phyloP scores from a whole-genome alignment of 2,329 filamentous ascomycete genomes.

The Exserohilum turcica region DNA sequence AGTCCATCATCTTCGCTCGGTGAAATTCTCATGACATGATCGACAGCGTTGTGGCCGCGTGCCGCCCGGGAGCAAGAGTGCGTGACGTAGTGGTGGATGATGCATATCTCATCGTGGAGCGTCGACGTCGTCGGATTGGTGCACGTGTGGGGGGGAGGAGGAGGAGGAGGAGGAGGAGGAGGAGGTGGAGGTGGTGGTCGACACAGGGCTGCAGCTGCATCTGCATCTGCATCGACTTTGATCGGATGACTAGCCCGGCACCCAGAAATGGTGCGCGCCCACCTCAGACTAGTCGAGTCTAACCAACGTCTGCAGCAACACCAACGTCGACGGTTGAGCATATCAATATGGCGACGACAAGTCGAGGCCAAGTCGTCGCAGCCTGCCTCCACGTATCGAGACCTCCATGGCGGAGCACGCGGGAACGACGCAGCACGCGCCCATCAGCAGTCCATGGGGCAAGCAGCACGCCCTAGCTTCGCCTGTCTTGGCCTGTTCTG shows the following conservation, averaged over 20 bases:
- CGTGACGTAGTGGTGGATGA: conserved; percentile 9
- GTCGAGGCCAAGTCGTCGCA: not conserved
- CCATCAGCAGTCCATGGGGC: not conserved
- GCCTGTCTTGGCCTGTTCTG: no score
- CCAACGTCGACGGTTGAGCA: no score
- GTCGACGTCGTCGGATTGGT: no score
- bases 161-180: no score
- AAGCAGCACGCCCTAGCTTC: conserved; percentile 7
- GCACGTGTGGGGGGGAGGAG: no score
- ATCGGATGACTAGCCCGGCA: conserved; percentile 1
- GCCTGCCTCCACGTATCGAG: not conserved
- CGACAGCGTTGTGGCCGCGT: conserved; percentile 16
- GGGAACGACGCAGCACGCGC: conserved; percentile 3
- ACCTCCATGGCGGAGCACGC: conserved; percentile 3
- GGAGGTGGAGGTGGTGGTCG: no score
- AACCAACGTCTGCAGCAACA: conserved; percentile 1
- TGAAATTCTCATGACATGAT: conserved; percentile 12
- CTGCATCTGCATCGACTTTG: conserved; percentile 1
- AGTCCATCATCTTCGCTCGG: conserved; percentile 9
- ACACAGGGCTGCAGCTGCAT: no score
- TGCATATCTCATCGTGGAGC: not conserved
- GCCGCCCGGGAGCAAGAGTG: conserved; percentile 7
- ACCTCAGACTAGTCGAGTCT: no score
- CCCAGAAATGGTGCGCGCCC: not conserved
- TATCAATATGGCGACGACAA: no score